Evolutionary conservation across 805 yeast species (phyloP).

Genomic region (Ogataea trehalophila): DNA sequence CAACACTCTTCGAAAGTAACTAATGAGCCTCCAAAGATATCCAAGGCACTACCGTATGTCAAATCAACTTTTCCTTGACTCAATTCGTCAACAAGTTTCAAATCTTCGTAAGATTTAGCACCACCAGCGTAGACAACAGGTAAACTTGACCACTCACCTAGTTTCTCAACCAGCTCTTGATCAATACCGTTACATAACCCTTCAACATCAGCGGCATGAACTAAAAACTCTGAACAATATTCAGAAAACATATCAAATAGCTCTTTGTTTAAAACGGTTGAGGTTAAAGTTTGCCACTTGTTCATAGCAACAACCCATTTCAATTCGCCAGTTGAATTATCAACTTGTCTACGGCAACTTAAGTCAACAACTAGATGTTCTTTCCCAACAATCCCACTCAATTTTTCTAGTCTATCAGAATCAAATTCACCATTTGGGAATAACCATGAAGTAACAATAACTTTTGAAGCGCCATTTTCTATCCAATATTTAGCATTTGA

Average conservation of each 20-base stretch:
- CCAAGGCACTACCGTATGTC: slow-evolving; percentile 90
- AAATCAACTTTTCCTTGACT: slow-evolving; percentile 84
- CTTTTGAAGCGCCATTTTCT: slow-evolving; percentile 72
- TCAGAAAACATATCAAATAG: slow-evolving; percentile 49
- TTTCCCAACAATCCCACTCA: slow-evolving; percentile 58
- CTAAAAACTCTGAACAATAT: slow-evolving; percentile 81
- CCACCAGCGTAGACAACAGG: slow-evolving; percentile 97
- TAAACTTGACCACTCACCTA: slow-evolving; percentile 74
- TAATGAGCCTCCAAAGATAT: slow-evolving; percentile 86
- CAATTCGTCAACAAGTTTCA: slow-evolving; percentile 57
- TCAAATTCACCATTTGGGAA: slow-evolving; percentile 61
- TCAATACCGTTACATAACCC: slow-evolving; percentile 95
- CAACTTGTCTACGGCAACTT: slow-evolving; percentile 59
- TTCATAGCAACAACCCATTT: slow-evolving; percentile 96
- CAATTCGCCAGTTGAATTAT: slow-evolving; percentile 21
- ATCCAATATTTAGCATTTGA: slow-evolving; percentile 78
- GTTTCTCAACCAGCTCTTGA: slow-evolving; percentile 58
- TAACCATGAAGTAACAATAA: slow-evolving; percentile 88
- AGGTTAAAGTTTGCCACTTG: slow-evolving; percentile 92
- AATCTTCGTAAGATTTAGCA: slow-evolving; percentile 69
- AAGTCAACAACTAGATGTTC: slow-evolving; percentile 77
- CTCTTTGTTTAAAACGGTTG: slow-evolving; percentile 46
- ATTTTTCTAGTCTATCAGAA: slow-evolving; percentile 43
- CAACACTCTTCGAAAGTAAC: slow-evolving; percentile 76
- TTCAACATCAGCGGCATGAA: slow-evolving; percentile 98